Percentiles rank a stretch among this genome's conserved stretches.
phyloP scores from a whole-genome alignment of 1,284 basidiomycete species.

The Phlebopus sp. region DNA sequence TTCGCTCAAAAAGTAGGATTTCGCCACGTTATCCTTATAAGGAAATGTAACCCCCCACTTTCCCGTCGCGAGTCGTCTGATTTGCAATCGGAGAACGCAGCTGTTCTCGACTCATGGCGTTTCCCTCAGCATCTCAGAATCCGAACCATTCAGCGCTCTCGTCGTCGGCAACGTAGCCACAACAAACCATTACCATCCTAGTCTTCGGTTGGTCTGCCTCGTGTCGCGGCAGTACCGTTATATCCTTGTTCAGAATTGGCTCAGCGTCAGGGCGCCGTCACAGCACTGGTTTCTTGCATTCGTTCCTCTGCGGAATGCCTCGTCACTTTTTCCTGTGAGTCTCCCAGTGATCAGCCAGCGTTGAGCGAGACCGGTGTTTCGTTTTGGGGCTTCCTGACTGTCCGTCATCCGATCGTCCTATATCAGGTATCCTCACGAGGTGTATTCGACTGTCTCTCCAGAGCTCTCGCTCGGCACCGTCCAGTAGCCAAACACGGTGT shows the following conservation, averaged over 20 bases:
- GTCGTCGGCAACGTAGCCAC: neutral
- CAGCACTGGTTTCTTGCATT: neutral
- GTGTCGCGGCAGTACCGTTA: neutral
- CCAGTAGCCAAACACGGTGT: neutral
- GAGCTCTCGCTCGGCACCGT: neutral
- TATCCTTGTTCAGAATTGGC: neutral
- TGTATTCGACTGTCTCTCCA: too few species aligned
- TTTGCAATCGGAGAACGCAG: too few species aligned
- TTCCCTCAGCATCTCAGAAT: conserved; percentile 20
- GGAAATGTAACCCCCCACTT: too few species aligned
- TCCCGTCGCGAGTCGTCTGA: too few species aligned
- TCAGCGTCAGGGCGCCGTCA: neutral
- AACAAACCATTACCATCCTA: neutral
- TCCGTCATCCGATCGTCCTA: too few species aligned
- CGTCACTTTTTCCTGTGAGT: too few species aligned
- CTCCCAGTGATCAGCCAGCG: too few species aligned
- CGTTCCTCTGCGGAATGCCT: too few species aligned
- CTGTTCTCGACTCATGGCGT: too few species aligned
- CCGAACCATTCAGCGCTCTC: conserved; percentile 8
- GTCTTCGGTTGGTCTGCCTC: neutral
- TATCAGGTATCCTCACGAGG: too few species aligned
- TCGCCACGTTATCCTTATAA: neutral
- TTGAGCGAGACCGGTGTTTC: too few species aligned
- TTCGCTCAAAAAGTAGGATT: neutral
- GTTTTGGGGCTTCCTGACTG: too few species aligned